Evolutionary conservation across 139 green algal genomes (phyloP), one percentile per base, ranked within the genome.

Genomic region (Eudorina sp.): DNA sequence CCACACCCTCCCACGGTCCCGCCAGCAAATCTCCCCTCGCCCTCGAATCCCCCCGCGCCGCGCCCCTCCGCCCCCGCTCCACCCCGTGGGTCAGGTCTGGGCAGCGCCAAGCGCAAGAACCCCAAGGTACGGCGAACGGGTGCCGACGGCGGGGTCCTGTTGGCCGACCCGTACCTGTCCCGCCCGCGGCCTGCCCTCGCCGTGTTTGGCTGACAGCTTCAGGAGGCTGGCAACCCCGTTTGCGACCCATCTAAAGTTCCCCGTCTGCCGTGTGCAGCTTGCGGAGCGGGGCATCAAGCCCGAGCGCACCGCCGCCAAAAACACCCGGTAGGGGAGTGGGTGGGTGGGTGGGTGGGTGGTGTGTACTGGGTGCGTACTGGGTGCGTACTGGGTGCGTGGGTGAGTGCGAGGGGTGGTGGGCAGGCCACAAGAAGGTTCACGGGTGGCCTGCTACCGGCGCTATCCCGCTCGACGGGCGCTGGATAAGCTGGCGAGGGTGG

Each of bases 91-190:
- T 81, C 86, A 93, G 91, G 91, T 40, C 58, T 94, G 41, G 91
- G 91, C 23, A 80, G 48, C 25, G 45, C 88, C n/a, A 94, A 94
- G 72, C 86, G 91, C 34, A 94, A 94, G 86, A 91, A 89, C 70
- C 91, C 91, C 23, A 86, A 86, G 70, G 70, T 79, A 25, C 62
- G 13, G n/a, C n/a, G n/a, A n/a, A n/a, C n/a, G n/a, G n/a, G n/a
- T n/a, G n/a, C n/a, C n/a, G n/a, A n/a, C n/a, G n/a, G n/a, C n/a
- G n/a, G n/a, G n/a, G n/a, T n/a, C n/a, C n/a, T n/a, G n/a, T 72
- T 21, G 23, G 31, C 58, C 58, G 6, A 9, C 64, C n/a, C 19
- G 36, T 36, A 11, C 68, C 5, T 14, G 36, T n/a, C n/a, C n/a
- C n/a, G n/a, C n/a, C n/a, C n/a, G n/a, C n/a, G n/a, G n/a, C n/a